phyloP scores from a whole-genome alignment of 108 stramenopile species.

The Cyclotella cryptica region DNA sequence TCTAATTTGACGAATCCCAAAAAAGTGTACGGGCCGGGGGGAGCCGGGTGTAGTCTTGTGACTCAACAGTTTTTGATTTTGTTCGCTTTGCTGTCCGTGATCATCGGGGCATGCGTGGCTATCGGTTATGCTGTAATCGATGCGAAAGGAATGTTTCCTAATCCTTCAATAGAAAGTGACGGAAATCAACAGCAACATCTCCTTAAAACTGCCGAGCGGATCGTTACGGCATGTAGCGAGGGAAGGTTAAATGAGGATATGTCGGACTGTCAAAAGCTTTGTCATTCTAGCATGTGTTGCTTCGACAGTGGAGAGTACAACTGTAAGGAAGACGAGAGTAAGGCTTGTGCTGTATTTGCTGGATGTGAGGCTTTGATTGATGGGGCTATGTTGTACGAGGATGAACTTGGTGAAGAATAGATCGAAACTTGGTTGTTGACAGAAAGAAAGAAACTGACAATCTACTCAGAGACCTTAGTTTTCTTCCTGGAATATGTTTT shows the following conservation, averaged over 20 bases:
- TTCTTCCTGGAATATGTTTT: too few species aligned
- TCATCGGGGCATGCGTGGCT: slow-evolving; percentile 31
- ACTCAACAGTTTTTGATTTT: slow-evolving; percentile 16
- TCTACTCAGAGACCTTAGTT: neutral
- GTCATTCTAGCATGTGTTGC: slow-evolving; percentile 30
- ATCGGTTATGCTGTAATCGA: slow-evolving; percentile 38
- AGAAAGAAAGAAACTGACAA: too few species aligned
- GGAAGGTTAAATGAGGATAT: slow-evolving; percentile 29
- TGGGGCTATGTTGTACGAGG: slow-evolving; percentile 14
- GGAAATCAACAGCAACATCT: slow-evolving; percentile 35
- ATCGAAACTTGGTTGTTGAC: too few species aligned
- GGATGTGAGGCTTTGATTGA: slow-evolving; percentile 38
- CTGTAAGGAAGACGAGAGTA: slow-evolving; percentile 37
- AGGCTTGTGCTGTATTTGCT: slow-evolving; percentile 42
- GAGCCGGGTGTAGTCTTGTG: slow-evolving; percentile 2
- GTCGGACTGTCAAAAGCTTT: slow-evolving; percentile 37
- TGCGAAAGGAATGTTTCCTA: neutral
- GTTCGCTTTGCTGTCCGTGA: slow-evolving; percentile 15
- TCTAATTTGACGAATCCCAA: slow-evolving; percentile 1
- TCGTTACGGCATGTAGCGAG: slow-evolving; percentile 35
- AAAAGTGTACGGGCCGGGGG: slow-evolving; percentile 17
- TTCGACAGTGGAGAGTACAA: slow-evolving; percentile 34
- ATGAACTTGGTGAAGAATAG: slow-evolving; percentile 24
- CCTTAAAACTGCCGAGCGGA: slow-evolving; percentile 42
- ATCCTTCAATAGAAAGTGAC: neutral